phyloP scores from a whole-genome alignment of 495 filamentous ascomycete species.

The Aspergillus heteromorphus region DNA sequence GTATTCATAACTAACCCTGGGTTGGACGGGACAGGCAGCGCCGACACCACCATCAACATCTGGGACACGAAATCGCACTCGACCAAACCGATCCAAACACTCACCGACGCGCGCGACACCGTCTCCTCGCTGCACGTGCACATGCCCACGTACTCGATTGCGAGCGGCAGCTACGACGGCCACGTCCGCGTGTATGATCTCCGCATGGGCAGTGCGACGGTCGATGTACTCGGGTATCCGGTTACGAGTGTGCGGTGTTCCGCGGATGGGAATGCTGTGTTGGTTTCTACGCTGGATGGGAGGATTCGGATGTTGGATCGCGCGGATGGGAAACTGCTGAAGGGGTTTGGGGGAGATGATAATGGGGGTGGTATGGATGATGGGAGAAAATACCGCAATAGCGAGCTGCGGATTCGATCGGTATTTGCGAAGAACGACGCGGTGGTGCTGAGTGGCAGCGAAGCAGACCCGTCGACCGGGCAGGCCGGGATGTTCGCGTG shows the following conservation, averaged over 20 bases:
- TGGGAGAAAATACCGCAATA: conserved; percentile 48
- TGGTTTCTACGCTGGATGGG: conserved; percentile 74
- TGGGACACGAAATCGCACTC: conserved; percentile 70
- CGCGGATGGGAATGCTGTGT: conserved; percentile 62
- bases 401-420: conserved; percentile 65
- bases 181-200: conserved; percentile 80
- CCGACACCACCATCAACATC: conserved; percentile 75
- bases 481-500: conserved; percentile 68
- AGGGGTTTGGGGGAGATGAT: conserved; percentile 57
- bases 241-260: conserved; percentile 67
- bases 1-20: too few relatives aligned
- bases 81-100: conserved; percentile 68
- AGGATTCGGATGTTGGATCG: conserved; percentile 79
- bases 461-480: conserved; percentile 49
- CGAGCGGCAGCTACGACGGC: conserved; percentile 79
- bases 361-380: neutral
- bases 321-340: conserved; percentile 63
- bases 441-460: conserved; percentile 78
- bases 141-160: conserved; percentile 38
- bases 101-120: conserved; percentile 73
- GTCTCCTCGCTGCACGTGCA: conserved; percentile 56
- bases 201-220: conserved; percentile 66
- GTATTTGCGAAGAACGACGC: conserved; percentile 68
- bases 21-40: too few relatives aligned
- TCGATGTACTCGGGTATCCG: conserved; percentile 58